Evolutionary conservation across 1,284 basidiomycete genomes (phyloP), one percentile per base, ranked within the genome.

Genomic region (Naganishia sp.): DNA sequence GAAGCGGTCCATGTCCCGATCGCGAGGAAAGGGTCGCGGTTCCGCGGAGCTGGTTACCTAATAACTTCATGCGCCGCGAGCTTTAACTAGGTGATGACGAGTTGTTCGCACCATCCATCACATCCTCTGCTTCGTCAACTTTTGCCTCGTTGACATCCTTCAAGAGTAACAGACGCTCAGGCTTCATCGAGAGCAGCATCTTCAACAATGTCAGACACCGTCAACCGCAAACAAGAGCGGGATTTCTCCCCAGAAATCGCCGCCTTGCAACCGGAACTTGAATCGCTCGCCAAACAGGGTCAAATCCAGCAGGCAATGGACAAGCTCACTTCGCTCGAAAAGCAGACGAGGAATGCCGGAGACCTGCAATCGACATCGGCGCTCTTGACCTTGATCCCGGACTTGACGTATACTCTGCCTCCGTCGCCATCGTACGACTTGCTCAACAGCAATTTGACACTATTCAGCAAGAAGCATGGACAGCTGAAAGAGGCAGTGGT

Each of bases 321-420:
- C 79, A 92, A 91, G 81, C 86, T 99, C 64, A 85, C 93, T 66
- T 82, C 83, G 3, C 83, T 99, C 1, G 96, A 99, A 82, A 99
- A 99, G 81, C 94, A 96, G 79, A 89, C 95, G 5, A 86, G 96
- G 80, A 98, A 98, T 83, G 95, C 95, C 16, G 90, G 94, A 63
- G 96, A 99, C 83, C 84, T 94, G 59, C 79, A 86, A 46, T 97
- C 94, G 25, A 99, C 96, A 0, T 90, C 90, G 42, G 86, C 90
- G 57, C 86, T 99, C 21, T 88, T 90, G 66, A 88, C 88, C 75
- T 83, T 88, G 42, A 84, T 90, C 66, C 81, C 86, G 31, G 84
- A 88, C 70, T 83, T 92, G 69, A 85, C 85, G 69, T 92, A 92
- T 77, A 82, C 88, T 69, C 86, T 86, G 25, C 85, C 84, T 65